Evolutionary conservation across 2,329 filamentous ascomycete genomes (phyloP).

Genomic region (Dendrostoma leiphaemia): DNA sequence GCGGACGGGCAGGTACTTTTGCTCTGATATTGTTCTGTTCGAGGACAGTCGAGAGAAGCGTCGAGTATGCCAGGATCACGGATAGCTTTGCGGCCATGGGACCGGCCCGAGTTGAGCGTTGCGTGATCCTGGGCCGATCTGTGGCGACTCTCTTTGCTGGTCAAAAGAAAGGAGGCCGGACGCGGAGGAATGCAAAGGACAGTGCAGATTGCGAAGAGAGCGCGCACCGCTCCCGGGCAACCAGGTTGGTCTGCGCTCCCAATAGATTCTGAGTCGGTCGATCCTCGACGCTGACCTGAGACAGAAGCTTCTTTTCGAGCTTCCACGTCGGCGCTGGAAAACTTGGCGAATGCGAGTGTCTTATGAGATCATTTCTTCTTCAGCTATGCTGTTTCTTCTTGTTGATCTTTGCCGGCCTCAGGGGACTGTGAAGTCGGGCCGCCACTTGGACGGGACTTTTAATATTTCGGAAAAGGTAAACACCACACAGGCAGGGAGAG

Average conservation of each 20-base stretch:
- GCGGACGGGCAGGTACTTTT: too few relatives aligned
- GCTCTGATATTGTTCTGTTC: background rate
- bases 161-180: background rate
- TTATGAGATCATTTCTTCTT: slow-evolving; percentile 16
- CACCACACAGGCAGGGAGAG: background rate
- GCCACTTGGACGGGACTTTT: background rate
- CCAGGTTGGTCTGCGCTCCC: background rate
- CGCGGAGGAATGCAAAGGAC: background rate
- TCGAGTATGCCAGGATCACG: background rate
- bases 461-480: background rate
- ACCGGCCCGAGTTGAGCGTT: background rate
- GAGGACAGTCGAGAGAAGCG: background rate
- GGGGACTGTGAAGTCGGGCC: background rate
- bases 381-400: background rate
- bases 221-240: slow-evolving; percentile 7
- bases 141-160: background rate
- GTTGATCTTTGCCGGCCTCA: background rate
- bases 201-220: background rate
- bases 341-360: slow-evolving; percentile 15
- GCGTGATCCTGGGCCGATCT: background rate
- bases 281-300: slow-evolving; percentile 13
- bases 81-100: background rate
- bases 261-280: background rate
- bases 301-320: slow-evolving; percentile 13
- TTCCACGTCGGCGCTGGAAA: background rate